Conservation (phyloP, 2,329 filamentous ascomycete species). For the Arthrobotrys musiformis region DNA sequence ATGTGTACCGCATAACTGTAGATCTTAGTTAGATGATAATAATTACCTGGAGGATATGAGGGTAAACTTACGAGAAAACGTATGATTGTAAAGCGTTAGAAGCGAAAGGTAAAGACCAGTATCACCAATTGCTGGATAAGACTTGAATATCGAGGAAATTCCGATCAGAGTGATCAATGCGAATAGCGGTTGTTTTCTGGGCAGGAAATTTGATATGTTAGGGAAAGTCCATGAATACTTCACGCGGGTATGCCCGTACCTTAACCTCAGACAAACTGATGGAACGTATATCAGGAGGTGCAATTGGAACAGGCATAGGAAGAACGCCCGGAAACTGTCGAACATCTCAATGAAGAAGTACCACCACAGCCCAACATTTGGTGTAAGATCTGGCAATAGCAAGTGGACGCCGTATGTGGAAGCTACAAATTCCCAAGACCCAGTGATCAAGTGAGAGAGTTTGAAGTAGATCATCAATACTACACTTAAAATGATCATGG, state of each 20-base stretch:
- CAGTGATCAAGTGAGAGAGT: constrained; percentile 74
- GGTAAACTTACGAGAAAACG: constrained; percentile 76
- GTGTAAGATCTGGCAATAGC: constrained; percentile 88
- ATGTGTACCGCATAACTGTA: constrained; percentile 88
- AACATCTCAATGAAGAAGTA: constrained; percentile 99
- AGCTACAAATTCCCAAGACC: constrained; percentile 85
- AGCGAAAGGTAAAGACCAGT: constrained; percentile 85
- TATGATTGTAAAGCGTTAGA: constrained; percentile 86
- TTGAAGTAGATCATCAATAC: constrained; percentile 47
- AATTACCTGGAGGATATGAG: not conserved
- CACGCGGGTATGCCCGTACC: constrained; percentile 61
- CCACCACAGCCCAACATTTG: constrained; percentile 98
- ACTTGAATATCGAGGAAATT: constrained; percentile 94
- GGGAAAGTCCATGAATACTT: not conserved
- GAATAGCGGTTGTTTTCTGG: constrained; percentile 79
- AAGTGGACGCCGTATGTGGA: constrained; percentile 95
- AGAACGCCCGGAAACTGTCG: constrained; percentile 96
- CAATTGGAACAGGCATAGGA: constrained; percentile 97
- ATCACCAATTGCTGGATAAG: constrained; percentile 93
- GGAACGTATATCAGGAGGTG: constrained; percentile 91
- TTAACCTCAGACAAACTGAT: constrained; percentile 82
- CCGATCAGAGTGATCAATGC: constrained; percentile 86
- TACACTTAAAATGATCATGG: constrained; percentile 16
- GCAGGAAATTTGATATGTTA: not conserved
- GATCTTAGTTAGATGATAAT: constrained; percentile 57